A percentile compares a stretch with the other conserved stretches of the same genome.
These are phyloP conservation scores for Zangia roseola DNA, from an alignment of 768 basidiomycete genomes.

Conservation along the genomic window DNA sequence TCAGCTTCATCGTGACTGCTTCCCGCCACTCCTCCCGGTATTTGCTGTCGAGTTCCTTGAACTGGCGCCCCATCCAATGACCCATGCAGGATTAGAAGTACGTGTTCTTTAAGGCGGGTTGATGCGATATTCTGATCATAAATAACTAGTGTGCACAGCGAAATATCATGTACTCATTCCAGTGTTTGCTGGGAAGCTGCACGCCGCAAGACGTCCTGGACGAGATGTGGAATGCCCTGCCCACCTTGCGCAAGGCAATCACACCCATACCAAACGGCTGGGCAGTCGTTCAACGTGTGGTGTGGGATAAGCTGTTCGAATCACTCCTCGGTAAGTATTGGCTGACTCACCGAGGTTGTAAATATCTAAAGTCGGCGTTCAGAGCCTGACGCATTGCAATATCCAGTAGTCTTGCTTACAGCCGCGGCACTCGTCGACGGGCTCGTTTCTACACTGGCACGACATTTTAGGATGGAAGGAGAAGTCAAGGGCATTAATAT, in stretches of 20 bases:
- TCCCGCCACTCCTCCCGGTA: slow-evolving; percentile 54
- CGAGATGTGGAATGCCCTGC: slow-evolving; percentile 57
- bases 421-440: slow-evolving; percentile 50
- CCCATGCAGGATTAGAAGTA: slow-evolving; percentile 56
- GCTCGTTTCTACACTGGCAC: slow-evolving; percentile 37
- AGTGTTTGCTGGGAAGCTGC: slow-evolving; percentile 51
- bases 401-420: slow-evolving; percentile 54
- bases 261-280: slow-evolving; percentile 39
- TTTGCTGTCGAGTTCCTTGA: slow-evolving; percentile 48
- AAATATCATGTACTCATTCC: slow-evolving; percentile 48
- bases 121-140: background rate
- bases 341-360: background rate
- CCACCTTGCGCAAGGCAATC: slow-evolving; percentile 47
- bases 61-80: slow-evolving; percentile 47
- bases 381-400: slow-evolving; percentile 57
- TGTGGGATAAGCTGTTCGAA: slow-evolving; percentile 51
- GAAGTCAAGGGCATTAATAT: slow-evolving; percentile 6
- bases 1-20: slow-evolving; percentile 64
- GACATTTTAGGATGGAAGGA: slow-evolving; percentile 35
- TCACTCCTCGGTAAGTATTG: slow-evolving; percentile 37
- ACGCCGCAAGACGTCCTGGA: slow-evolving; percentile 51
- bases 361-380: background rate
- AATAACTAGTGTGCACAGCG: slow-evolving; percentile 50
- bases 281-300: slow-evolving; percentile 42
- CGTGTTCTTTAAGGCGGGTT: background rate